These are phyloP conservation scores for Coemansia sp. DNA, from an alignment of 192 early-diverging fungal species.

Conservation along the genomic window DNA sequence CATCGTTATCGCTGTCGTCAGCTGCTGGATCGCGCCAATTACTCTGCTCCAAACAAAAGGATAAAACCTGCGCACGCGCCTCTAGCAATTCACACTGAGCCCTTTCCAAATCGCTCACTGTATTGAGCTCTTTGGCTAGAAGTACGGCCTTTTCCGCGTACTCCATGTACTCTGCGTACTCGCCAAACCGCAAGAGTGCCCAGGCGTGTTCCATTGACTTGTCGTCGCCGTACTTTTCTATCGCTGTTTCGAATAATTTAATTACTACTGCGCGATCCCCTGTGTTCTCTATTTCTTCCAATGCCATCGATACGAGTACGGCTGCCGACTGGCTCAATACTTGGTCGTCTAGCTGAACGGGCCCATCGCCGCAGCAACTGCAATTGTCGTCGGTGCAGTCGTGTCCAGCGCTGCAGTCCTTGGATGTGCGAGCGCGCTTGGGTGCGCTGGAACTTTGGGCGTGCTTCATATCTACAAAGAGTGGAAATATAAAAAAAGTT, in stretches of 20 bases:
- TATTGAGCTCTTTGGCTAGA: constrained; percentile 8
- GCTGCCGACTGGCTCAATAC: constrained; percentile 25
- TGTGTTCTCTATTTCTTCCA: constrained; percentile 38
- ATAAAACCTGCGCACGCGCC: constrained; percentile 32
- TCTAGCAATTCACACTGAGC: constrained; percentile 14
- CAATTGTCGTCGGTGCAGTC: constrained; percentile 65
- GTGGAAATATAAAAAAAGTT: neutral
- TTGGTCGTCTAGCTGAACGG: constrained; percentile 41
- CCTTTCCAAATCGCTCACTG: neutral
- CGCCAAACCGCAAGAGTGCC: constrained; percentile 37
- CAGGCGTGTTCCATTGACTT: constrained; percentile 24
- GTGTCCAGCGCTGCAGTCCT: neutral
- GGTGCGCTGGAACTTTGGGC: neutral
- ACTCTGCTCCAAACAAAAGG: constrained; percentile 29
- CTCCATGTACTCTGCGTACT: constrained; percentile 30
- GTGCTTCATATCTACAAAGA: neutral
- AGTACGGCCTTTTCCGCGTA: constrained; percentile 25
- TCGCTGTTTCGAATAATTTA: constrained; percentile 65
- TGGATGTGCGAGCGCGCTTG: constrained; percentile 5
- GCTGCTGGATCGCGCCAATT: constrained; percentile 34
- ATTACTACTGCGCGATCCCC: constrained; percentile 48
- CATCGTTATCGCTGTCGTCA: constrained; percentile 21
- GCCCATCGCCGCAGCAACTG: constrained; percentile 66
- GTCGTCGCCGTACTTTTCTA: constrained; percentile 55
- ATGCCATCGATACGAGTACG: constrained; percentile 61